Conservation (phyloP, 2,329 filamentous ascomycete genomes). For the Neonectria punicea region DNA sequence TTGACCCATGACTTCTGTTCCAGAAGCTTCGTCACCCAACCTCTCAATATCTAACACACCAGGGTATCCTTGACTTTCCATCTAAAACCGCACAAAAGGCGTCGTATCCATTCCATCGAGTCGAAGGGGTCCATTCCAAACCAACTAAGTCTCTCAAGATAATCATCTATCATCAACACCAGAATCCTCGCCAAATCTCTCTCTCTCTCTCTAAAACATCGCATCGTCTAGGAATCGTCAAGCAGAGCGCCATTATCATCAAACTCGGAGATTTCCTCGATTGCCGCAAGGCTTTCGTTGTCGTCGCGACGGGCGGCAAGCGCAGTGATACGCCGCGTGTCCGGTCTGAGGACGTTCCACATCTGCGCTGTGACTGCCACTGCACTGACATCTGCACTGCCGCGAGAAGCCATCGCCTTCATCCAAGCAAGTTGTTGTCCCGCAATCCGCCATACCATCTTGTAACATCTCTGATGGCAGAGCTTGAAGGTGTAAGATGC, state of each 20-base stretch:
- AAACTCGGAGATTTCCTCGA: conserved; percentile 44
- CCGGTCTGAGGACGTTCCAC: conserved; percentile 51
- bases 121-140: neutral
- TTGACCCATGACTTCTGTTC: neutral
- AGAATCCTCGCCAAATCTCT: neutral
- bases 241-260: conserved; percentile 45
- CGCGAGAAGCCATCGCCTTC: conserved; percentile 50
- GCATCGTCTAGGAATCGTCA: conserved; percentile 43
- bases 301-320: conserved; percentile 34
- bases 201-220: neutral
- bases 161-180: neutral
- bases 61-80: neutral
- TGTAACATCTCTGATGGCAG: conserved; percentile 40
- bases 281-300: conserved; percentile 36
- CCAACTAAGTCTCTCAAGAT: neutral
- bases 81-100: neutral
- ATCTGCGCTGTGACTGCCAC: conserved; percentile 50
- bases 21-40: neutral
- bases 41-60: neutral
- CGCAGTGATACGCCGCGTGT: conserved; percentile 44
- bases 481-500: conserved; percentile 60
- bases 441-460: conserved; percentile 59
- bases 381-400: conserved; percentile 25
- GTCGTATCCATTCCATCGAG: neutral
- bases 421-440: conserved; percentile 60